Conservation (phyloP, 2,329 filamentous ascomycete species). For the Pseudofabraea citricarpa region DNA sequence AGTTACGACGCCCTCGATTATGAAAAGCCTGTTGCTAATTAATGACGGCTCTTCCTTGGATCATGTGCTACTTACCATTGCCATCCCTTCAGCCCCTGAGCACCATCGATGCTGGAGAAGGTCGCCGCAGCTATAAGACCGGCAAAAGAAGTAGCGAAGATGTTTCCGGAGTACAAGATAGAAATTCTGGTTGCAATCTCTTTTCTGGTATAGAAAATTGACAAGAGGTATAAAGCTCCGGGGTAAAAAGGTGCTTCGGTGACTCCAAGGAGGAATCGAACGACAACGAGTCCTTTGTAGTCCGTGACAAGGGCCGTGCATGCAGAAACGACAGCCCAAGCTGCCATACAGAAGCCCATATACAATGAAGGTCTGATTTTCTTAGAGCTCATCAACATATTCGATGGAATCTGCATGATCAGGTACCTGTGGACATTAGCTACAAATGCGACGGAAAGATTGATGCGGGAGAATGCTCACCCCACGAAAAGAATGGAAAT, state of each 20-base stretch:
- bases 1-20: constrained; percentile 34
- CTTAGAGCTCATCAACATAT: constrained; percentile 37
- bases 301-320: constrained; percentile 32
- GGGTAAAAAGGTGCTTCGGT: constrained; percentile 35
- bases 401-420: constrained; percentile 41
- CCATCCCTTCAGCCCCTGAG: constrained; percentile 34
- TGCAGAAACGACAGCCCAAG: constrained; percentile 35
- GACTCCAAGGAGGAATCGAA: constrained; percentile 27
- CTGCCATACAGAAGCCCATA: constrained; percentile 30
- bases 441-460: too few relatives aligned
- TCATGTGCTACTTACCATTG: constrained; percentile 23
- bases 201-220: constrained; percentile 50
- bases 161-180: constrained; percentile 39
- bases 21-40: constrained; percentile 25
- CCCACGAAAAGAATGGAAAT: constrained; percentile 48
- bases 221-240: constrained; percentile 44
- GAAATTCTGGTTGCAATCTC: constrained; percentile 38
- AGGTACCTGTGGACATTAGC: constrained; percentile 34
- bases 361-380: constrained; percentile 29
- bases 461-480: constrained; percentile 18
- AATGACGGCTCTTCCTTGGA: not conserved
- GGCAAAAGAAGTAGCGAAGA: constrained; percentile 37
- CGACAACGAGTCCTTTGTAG: constrained; percentile 32
- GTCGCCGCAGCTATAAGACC: constrained; percentile 51
- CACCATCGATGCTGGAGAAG: constrained; percentile 24